phyloP scores from a whole-genome alignment of 805 yeast genomes.

The Saturnispora silvae region DNA sequence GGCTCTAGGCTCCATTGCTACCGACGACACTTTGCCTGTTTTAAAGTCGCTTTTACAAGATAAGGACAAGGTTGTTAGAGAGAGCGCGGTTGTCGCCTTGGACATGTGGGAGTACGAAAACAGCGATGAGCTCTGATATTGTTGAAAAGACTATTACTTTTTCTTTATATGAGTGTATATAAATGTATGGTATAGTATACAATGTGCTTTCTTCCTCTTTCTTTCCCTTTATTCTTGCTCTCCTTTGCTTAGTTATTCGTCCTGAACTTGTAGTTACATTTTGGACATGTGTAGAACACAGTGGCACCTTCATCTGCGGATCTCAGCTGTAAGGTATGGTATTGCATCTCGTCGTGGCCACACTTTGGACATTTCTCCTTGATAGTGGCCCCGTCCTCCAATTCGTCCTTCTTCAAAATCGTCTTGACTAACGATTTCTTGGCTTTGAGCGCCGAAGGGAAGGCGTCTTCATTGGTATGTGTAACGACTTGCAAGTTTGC shows the following conservation, averaged over 20 bases:
- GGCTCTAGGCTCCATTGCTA: conserved; percentile 93
- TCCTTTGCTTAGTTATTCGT: conserved; percentile 56
- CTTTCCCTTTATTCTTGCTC: conserved; percentile 1
- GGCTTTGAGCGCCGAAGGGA: conserved; percentile 74
- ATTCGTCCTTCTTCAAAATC: conserved; percentile 57
- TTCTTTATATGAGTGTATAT: too few relatives aligned
- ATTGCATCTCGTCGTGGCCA: conserved; percentile 96
- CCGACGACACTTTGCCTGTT: conserved; percentile 89
- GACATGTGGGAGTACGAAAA: conserved; percentile 97
- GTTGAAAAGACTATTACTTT: too few relatives aligned
- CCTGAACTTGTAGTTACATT: conserved; percentile 88
- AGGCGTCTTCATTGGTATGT: conserved; percentile 81
- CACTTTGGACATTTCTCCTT: conserved; percentile 98
- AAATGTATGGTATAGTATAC: too few relatives aligned
- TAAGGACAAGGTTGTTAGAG: conserved; percentile 83
- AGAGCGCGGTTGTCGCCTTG: conserved; percentile 91
- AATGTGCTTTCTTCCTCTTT: too few relatives aligned
- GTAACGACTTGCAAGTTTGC: conserved; percentile 80
- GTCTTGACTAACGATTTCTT: conserved; percentile 91
- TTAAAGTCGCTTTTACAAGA: conserved; percentile 71
- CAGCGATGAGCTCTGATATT: conserved; percentile 61
- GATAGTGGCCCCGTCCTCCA: conserved; percentile 93
- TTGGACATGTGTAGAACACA: conserved; percentile 91
- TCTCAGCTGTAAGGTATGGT: conserved; percentile 91
- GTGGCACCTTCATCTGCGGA: conserved; percentile 99